These are phyloP conservation scores for Nematocida major DNA, from an alignment of 371 early-diverging fungal species.

Conservation along the genomic window DNA sequence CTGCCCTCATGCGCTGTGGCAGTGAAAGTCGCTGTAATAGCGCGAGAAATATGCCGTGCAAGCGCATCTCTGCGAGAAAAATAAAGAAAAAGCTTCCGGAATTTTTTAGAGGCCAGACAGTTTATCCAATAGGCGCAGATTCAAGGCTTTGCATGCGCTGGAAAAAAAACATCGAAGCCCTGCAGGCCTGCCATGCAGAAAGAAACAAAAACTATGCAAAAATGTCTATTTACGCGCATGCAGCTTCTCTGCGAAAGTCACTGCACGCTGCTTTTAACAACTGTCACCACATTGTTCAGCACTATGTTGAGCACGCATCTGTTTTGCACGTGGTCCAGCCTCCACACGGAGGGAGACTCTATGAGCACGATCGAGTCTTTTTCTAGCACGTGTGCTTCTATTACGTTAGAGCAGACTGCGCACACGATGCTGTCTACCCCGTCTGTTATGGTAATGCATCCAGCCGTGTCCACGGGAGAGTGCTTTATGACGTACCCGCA, in stretches of 20 bases:
- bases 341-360: conserved; percentile 40
- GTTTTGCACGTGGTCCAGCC: neutral
- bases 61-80: too few relatives aligned
- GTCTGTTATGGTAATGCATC: neutral
- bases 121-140: too few relatives aligned
- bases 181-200: too few relatives aligned
- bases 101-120: too few relatives aligned
- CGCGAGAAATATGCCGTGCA: too few relatives aligned
- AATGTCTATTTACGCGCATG: neutral
- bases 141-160: too few relatives aligned
- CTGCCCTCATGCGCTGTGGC: too few relatives aligned
- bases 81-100: too few relatives aligned
- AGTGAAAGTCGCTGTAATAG: too few relatives aligned
- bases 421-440: conserved; percentile 15
- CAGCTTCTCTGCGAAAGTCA: neutral
- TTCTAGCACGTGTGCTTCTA: neutral
- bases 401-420: conserved; percentile 9
- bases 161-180: too few relatives aligned
- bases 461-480: neutral
- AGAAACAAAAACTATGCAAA: neutral
- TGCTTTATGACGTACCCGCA: neutral
- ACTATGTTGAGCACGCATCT: neutral
- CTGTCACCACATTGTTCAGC: neutral
- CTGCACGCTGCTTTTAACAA: neutral
- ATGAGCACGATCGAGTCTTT: conserved; percentile 29